Percentiles rank a stretch among this genome's conserved stretches.
phyloP scores from a whole-genome alignment of 2,329 filamentous ascomycete genomes.

The Diaporthe nobilis region DNA sequence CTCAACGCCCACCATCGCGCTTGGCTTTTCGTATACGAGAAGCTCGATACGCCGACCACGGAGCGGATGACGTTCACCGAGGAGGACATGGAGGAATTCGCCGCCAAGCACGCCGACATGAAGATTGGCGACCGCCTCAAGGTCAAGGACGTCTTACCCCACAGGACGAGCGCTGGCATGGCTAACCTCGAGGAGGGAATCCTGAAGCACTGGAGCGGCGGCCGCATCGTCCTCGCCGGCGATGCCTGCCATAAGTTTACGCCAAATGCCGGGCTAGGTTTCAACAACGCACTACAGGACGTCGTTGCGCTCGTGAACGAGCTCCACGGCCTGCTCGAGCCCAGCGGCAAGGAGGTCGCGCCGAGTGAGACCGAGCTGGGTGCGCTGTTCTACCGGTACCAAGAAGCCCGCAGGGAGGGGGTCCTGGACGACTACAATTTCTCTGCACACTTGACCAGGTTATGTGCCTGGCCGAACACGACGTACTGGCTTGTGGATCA shows the following conservation, averaged over 20 bases:
- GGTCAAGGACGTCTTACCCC: constrained; percentile 50
- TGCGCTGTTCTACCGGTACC: constrained; percentile 42
- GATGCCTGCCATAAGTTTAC: constrained; percentile 57
- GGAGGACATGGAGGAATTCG: constrained; percentile 47
- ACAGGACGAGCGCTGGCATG: constrained; percentile 47
- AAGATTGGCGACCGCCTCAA: constrained; percentile 47
- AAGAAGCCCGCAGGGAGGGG: constrained; percentile 38
- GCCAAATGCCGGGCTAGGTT: constrained; percentile 52
- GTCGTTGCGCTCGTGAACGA: constrained; percentile 49
- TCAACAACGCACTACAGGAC: constrained; percentile 54
- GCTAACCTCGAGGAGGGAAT: constrained; percentile 56
- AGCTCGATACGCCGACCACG: constrained; percentile 46
- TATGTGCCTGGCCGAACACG: constrained; percentile 48
- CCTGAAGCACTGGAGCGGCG: constrained; percentile 52
- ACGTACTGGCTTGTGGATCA: constrained; percentile 46
- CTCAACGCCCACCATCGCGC: constrained; percentile 48
- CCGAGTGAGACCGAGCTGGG: constrained; percentile 11
- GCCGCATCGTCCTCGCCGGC: constrained; percentile 53
- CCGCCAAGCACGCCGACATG: constrained; percentile 48
- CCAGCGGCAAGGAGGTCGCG: constrained; percentile 3
- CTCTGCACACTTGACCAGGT: constrained; percentile 44
- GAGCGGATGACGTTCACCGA: constrained; percentile 47
- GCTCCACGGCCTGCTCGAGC: constrained; percentile 41
- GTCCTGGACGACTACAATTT: constrained; percentile 41
- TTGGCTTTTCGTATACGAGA: constrained; percentile 54